Percentiles rank a stretch among this genome's conserved stretches.
Conservation (phyloP, 441 rosid species). For the Jatropha podagrica region DNA sequence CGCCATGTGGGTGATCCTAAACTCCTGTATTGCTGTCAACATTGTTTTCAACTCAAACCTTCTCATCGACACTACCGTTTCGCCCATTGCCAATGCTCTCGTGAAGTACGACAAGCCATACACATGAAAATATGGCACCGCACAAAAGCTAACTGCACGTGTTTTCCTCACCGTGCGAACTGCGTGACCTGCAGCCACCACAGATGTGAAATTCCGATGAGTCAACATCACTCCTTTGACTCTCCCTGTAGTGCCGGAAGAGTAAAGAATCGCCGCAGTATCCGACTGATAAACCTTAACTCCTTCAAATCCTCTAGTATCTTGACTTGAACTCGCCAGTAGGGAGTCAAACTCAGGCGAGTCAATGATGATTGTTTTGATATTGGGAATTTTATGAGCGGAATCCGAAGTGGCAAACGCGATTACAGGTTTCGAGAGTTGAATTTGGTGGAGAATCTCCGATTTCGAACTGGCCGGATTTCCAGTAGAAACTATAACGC, state of each 20-base stretch:
- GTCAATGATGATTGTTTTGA: slow-evolving; percentile 31
- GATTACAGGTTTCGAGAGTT: slow-evolving; percentile 46
- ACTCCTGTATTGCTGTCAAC: slow-evolving; percentile 35
- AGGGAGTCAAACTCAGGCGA: slow-evolving; percentile 47
- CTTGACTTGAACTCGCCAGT: slow-evolving; percentile 12
- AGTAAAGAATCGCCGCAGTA: slow-evolving; percentile 59
- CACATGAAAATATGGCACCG: slow-evolving; percentile 52
- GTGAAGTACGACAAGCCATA: slow-evolving; percentile 38
- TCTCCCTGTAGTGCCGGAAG: slow-evolving; percentile 66
- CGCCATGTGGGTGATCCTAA: slow-evolving; percentile 46
- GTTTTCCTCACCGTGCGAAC: slow-evolving; percentile 28
- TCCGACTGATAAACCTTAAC: slow-evolving; percentile 42
- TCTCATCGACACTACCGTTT: slow-evolving; percentile 33
- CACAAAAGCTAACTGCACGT: slow-evolving; percentile 34
- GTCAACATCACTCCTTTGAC: slow-evolving; percentile 57
- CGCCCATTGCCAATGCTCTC: slow-evolving; percentile 45
- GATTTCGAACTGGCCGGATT: slow-evolving; percentile 41
- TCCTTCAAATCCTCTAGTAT: slow-evolving; percentile 5
- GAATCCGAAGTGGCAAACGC: slow-evolving; percentile 42
- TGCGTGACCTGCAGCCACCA: slow-evolving; percentile 29
- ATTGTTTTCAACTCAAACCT: slow-evolving; percentile 34
- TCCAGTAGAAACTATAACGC: slow-evolving; percentile 54
- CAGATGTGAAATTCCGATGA: slow-evolving; percentile 43
- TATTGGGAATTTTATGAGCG: slow-evolving; percentile 38
- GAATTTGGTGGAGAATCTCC: slow-evolving; percentile 43